Evolutionary conservation across 164 flowering plant genomes (phyloP).

Genomic region (Vitis labrusca): DNA sequence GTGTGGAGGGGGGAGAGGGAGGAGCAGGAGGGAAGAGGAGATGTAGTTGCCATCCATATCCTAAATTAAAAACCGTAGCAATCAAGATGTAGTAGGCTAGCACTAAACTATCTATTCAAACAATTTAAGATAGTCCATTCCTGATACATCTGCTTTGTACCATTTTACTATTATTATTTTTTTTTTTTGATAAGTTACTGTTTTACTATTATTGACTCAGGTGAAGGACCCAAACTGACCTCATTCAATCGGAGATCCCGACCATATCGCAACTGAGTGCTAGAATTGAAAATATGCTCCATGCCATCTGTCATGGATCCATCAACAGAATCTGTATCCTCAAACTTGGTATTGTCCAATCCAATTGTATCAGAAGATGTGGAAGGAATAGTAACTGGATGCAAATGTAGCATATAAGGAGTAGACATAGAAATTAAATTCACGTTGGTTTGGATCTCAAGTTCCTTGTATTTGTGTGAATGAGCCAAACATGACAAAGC

Average conservation of each 20-base stretch:
- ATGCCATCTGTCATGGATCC: conserved; percentile 85
- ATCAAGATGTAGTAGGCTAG: neutral
- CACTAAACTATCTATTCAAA: neutral
- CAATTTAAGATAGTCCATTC: neutral
- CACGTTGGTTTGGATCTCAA: conserved; percentile 34
- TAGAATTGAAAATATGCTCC: conserved; percentile 95
- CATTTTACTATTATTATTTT: neutral
- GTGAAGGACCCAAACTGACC: conserved; percentile 38
- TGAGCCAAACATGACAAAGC: conserved; percentile 57
- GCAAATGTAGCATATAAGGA: conserved; percentile 90
- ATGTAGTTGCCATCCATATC: no score
- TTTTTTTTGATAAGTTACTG: no score
- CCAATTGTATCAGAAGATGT: conserved; percentile 62
- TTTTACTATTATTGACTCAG: neutral
- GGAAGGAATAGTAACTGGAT: conserved; percentile 80
- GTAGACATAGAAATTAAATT: conserved; percentile 72
- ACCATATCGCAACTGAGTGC: conserved; percentile 86
- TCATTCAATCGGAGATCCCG: conserved; percentile 94
- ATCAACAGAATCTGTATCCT: conserved; percentile 73
- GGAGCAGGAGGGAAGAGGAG: no score
- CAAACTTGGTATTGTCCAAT: conserved; percentile 57
- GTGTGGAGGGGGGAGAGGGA: no score
- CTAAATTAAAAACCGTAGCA: neutral
- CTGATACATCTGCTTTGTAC: neutral
- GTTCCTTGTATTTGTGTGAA: conserved; percentile 46